phyloP scores from a whole-genome alignment of 2,329 filamentous ascomycete species.

The Penicillium sp. region DNA sequence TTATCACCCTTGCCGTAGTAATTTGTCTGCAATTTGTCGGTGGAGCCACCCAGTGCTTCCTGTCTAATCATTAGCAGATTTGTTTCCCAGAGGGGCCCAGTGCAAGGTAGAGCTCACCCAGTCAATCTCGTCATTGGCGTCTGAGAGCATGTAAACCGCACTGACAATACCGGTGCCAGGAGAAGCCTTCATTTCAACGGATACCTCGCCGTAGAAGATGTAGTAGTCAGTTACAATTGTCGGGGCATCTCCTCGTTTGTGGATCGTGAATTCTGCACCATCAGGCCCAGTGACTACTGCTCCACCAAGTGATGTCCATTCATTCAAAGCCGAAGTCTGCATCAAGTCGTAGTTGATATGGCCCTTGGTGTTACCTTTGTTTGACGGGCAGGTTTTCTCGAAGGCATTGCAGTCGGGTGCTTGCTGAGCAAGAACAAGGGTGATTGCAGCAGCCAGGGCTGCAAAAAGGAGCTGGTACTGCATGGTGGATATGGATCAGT shows the following conservation, averaged over 20 bases:
- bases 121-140: background rate
- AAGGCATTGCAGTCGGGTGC: background rate
- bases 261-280: background rate
- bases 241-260: background rate
- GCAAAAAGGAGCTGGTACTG: background rate
- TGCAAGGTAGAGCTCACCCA: background rate
- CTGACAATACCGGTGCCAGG: background rate
- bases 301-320: background rate
- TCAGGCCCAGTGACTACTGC: background rate
- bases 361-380: background rate
- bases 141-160: background rate
- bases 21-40: background rate
- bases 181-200: slow-evolving; percentile 1
- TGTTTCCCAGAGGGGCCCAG: rapidly evolving
- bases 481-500: background rate
- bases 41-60: background rate
- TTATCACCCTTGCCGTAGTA: background rate
- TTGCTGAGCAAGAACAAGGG: background rate
- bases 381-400: background rate
- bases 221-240: background rate
- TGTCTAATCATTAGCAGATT: background rate
- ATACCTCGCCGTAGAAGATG: background rate
- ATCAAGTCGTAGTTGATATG: background rate
- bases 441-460: background rate
- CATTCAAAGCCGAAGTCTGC: background rate